Evolutionary conservation across 2,329 filamentous ascomycete species (phyloP).

Genomic region (Shiraia sp.): DNA sequence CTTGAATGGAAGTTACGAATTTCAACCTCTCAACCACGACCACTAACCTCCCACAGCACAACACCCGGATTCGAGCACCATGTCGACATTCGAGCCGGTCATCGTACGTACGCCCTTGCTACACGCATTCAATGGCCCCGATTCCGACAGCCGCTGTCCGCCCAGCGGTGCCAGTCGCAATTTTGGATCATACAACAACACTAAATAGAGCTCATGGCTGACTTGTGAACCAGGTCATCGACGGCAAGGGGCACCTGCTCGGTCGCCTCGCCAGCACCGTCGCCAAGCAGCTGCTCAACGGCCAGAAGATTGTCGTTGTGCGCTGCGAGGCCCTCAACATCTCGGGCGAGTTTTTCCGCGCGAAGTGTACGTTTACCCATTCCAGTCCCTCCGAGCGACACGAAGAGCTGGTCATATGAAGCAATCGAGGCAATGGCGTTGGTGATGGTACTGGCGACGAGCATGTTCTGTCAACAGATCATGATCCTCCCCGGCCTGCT

Average conservation of each 20-base stretch:
- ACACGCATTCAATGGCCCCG: conserved; percentile 9
- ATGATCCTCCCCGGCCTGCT: no score
- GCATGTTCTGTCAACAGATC: neutral
- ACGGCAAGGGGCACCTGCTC: conserved; percentile 99
- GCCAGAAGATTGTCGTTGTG: conserved; percentile 99
- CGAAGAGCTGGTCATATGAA: conserved; percentile 18
- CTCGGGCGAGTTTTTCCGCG: conserved; percentile 99
- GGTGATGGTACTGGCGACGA: neutral
- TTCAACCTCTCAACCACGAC: conserved; percentile 18
- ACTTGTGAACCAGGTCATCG: conserved; percentile 68
- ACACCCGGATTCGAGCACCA: conserved; percentile 51
- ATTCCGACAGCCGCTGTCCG: conserved; percentile 12
- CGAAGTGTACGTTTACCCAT: conserved; percentile 84
- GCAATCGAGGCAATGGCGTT: conserved; percentile 5
- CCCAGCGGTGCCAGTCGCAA: conserved; percentile 11
- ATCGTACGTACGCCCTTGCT: conserved; percentile 56
- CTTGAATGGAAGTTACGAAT: conserved; percentile 1
- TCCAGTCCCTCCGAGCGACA: conserved; percentile 15
- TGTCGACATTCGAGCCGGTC: conserved; percentile 69
- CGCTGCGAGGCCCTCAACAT: conserved; percentile 99
- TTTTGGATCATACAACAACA: conserved; percentile 6
- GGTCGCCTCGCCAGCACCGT: conserved; percentile 97
- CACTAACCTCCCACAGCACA: conserved; percentile 39
- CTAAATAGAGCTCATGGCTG: conserved; percentile 27
- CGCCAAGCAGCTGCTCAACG: conserved; percentile 98